Evolutionary conservation across 2,329 filamentous ascomycete species (phyloP).

Genomic region (Coleophoma eucalyptorum): DNA sequence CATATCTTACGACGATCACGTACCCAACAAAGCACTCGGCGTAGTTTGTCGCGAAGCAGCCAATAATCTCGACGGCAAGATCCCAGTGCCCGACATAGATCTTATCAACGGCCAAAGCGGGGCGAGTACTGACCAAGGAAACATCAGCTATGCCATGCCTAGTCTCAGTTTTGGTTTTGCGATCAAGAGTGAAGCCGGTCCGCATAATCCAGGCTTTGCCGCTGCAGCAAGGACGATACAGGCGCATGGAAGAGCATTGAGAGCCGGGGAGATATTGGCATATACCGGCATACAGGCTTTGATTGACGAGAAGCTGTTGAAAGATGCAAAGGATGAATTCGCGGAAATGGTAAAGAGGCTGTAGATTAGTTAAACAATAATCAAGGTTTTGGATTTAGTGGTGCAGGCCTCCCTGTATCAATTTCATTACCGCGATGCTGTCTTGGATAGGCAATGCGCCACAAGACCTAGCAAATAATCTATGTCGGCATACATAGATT

Average conservation of each 20-base stretch:
- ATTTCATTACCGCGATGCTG: too few relatives aligned
- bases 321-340: slow-evolving; percentile 38
- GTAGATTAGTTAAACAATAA: too few relatives aligned
- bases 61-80: slow-evolving; percentile 34
- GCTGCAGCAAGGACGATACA: slow-evolving; percentile 43
- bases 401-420: too few relatives aligned
- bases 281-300: slow-evolving; percentile 45
- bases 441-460: too few relatives aligned
- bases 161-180: slow-evolving; percentile 48
- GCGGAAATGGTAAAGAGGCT: slow-evolving; percentile 11
- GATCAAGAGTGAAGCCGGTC: slow-evolving; percentile 43
- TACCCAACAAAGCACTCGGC: slow-evolving; percentile 48
- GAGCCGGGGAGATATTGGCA: slow-evolving; percentile 44
- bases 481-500: too few relatives aligned
- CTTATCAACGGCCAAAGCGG: slow-evolving; percentile 37
- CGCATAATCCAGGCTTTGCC: slow-evolving; percentile 47
- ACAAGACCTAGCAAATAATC: too few relatives aligned
- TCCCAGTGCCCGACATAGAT: slow-evolving; percentile 34
- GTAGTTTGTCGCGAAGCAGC: slow-evolving; percentile 39
- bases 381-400: too few relatives aligned
- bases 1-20: slow-evolving; percentile 48
- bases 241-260: slow-evolving; percentile 41
- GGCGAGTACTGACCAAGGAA: slow-evolving; percentile 57
- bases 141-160: slow-evolving; percentile 54
- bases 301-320: slow-evolving; percentile 35